phyloP scores from a whole-genome alignment of 257 asterid genomes.

The Nicotiana sylvestris region DNA sequence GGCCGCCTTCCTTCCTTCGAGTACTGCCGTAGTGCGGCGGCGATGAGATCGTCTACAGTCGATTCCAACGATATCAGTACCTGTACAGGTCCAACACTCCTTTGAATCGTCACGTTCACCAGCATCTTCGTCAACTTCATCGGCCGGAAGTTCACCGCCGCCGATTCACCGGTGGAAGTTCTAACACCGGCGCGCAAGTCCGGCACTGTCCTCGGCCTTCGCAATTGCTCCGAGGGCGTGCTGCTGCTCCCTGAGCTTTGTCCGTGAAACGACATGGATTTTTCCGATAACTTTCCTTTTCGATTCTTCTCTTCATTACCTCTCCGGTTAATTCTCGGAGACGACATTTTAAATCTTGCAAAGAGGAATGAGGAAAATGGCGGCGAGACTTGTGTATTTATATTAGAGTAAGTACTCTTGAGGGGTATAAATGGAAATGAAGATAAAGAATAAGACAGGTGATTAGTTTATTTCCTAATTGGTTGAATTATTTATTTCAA shows the following conservation, averaged over 20 bases:
- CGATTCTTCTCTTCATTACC: not conserved
- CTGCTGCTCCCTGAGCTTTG: not conserved
- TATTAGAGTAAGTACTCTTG: too few relatives aligned
- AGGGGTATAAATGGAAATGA: too few relatives aligned
- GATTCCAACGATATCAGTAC: conserved; percentile 68
- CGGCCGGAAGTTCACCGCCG: conserved; percentile 10
- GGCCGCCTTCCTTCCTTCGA: conserved; percentile 68
- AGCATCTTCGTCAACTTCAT: conserved; percentile 64
- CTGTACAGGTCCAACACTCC: conserved; percentile 78
- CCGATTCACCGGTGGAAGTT: not conserved
- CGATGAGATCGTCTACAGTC: conserved; percentile 65
- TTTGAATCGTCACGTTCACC: conserved; percentile 67
- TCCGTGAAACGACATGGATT: conserved; percentile 8
- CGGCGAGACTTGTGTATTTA: too few relatives aligned
- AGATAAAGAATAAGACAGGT: too few relatives aligned
- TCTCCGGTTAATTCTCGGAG: not conserved
- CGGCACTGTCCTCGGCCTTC: conserved; percentile 4
- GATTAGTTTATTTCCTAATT: too few relatives aligned
- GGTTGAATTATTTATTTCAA: too few relatives aligned
- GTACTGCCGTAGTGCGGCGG: conserved; percentile 61
- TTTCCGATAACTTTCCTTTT: not conserved
- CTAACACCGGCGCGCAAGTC: not conserved
- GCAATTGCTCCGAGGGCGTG: not conserved
- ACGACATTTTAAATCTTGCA: not conserved
- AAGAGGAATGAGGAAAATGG: too few relatives aligned